Percentiles rank a stretch among this genome's conserved stretches.
Evolutionary conservation across 2,329 filamentous ascomycete genomes (phyloP).

Genomic region (Tolypocladium ophioglossoides): DNA sequence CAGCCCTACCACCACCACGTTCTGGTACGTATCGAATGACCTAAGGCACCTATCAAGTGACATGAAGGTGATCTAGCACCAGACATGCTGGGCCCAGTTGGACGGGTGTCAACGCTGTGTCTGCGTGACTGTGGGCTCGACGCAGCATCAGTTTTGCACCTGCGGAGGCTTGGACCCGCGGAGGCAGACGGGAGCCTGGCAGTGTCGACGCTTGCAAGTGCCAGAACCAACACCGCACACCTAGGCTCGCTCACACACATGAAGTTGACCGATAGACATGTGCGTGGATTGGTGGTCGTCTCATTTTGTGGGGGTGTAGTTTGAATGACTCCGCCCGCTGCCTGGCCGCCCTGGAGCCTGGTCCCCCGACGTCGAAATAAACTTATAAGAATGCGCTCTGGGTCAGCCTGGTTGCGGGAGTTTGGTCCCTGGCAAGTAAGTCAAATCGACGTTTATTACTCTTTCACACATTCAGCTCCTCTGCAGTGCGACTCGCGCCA

Average conservation of each 20-base stretch:
- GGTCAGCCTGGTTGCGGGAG: background rate
- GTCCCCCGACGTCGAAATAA: background rate
- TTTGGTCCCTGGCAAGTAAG: background rate
- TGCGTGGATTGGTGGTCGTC: background rate
- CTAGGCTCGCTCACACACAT: background rate
- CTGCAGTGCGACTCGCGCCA: background rate
- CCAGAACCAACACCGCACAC: background rate
- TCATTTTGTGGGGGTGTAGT: constrained; percentile 1
- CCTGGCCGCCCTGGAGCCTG: background rate
- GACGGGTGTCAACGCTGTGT: too few species aligned
- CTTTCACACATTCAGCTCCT: background rate
- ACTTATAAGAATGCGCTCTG: background rate
- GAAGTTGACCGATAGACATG: background rate
- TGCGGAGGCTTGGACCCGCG: too few species aligned
- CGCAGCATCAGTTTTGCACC: background rate
- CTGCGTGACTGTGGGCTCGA: too few species aligned
- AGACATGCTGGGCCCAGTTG: too few species aligned
- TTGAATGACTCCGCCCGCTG: constrained; percentile 2
- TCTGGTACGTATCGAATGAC: background rate
- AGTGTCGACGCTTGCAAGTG: background rate
- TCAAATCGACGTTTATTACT: background rate
- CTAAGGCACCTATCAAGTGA: too few species aligned
- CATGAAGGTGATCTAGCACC: too few species aligned
- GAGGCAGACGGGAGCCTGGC: background rate
- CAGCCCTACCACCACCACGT: background rate